Evolutionary conservation across 106 monocot species (phyloP), one percentile per base, ranked within the genome.

Genomic region (Dendrobium huoshanense): DNA sequence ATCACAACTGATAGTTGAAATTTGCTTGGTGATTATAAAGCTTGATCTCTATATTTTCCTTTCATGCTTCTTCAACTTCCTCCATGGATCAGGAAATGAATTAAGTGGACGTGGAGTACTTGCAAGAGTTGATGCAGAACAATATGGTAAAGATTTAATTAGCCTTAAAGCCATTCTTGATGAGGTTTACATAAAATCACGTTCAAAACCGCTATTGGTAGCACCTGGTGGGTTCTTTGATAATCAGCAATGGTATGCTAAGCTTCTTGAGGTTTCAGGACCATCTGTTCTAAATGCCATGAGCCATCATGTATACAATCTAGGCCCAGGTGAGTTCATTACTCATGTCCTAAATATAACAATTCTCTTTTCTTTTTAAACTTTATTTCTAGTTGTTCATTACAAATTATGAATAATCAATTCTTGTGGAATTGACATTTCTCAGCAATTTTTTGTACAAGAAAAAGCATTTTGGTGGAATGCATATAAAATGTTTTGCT

Each of bases 171-270:
- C 79, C 58, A 85, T 93, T 15, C 55, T 95, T 16, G 55, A 85
- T 44, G 88, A 91, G 55, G 48, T 93, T n/a, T 95, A 99, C 42
- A 80, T 78, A 7, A 48, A 77, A 16, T 83, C 88, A 0, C 17
- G 16, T 13, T 64, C 67, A 22, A 79, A 80, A 27, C 95, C 98
- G 24, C 64, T 88, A 20, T 43, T 99, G 3, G 40, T 99, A 78
- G 94, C 98, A 24, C 98, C 98, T 11, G 98, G 98, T 75, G 98
- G 98, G 5, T 99, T 99, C 79, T 99, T 85, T 80, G 90, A 95
- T 24, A 89, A 95, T 17, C 85, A 84, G 77, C 74, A 81, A 42
- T 99, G 98, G 98, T 99, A 87, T 86, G 80, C 84, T 65, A 65
- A 93, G 80, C 84, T 99, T 73, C 94, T 99, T 84, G 84, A 95